Evolutionary conservation across 139 green algal species (phyloP), one percentile per base, ranked within the genome.

Genomic region (Limnomonas spitsbergensis): DNA sequence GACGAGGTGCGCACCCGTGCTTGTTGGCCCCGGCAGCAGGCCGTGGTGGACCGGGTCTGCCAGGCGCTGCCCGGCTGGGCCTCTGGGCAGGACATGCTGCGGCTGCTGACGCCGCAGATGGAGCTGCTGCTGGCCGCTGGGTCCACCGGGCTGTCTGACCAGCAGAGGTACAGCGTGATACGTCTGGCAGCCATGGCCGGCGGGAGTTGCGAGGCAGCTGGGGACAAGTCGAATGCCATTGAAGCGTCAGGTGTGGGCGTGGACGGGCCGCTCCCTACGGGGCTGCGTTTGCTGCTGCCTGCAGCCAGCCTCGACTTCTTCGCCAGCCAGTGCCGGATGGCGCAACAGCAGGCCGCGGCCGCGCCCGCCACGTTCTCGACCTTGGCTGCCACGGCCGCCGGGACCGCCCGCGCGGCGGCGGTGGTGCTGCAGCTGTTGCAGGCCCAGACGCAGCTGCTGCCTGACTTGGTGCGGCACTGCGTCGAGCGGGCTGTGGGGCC

Each of bases 91-190:
- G 29, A 37, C 27, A 39, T 20, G 9, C 61, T 72, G 27, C 61
- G 61, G 6, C 29, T 72, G 29, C 26, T 72, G 61, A 7, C 7
- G 61, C 29, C 61, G 26, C 61, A 36, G 29, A 7, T 72, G 47
- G 47, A 20, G 47, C 61, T 37, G 29, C 29, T 34, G 61, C 61
- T 36, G 29, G 26, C 61, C 7, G 61, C 27, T 37, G 29, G 27
- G 7, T 34, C 61, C 7, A 37, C 61, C 61, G 29, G 61, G 29
- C 61, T 61, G 47, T 29, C 47, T 61, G 27, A 72, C 27, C 61
- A 72, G 26, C 61, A 72, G 61, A 34, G 61, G 27, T 72, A 72
- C 61, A 72, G 61, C 61, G 9, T 72, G 27, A 7, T 72, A 20
- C 9, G 61, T 7, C 29, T 72, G 47, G 47, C 47, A 20, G 47